Percentiles rank a stretch among this genome's conserved stretches.
phyloP scores from a whole-genome alignment of 2,329 filamentous ascomycete species.

The Nigrospora oryzae region DNA sequence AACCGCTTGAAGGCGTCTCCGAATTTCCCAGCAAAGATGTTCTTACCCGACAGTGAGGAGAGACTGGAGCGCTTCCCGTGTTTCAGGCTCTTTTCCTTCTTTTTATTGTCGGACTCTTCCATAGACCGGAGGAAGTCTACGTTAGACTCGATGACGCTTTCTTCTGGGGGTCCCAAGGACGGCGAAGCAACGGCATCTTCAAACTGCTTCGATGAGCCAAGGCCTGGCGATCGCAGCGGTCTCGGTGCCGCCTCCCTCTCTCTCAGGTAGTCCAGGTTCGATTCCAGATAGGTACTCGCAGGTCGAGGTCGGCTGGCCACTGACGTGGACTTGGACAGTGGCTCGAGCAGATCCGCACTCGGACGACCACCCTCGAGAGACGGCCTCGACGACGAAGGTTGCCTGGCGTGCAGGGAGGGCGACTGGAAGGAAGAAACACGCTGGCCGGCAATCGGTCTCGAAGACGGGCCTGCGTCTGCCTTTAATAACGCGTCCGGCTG shows the following conservation, averaged over 20 bases:
- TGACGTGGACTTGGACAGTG: constrained; percentile 52
- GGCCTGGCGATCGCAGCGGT: constrained; percentile 25
- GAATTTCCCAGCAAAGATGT: constrained; percentile 78
- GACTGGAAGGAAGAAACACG: constrained; percentile 24
- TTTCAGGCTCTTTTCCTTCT: constrained; percentile 44
- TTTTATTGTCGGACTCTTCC: constrained; percentile 55
- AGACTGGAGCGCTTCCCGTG: constrained; percentile 68
- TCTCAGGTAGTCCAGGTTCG: constrained; percentile 73
- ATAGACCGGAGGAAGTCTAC: constrained; percentile 74
- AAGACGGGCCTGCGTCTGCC: constrained; percentile 12
- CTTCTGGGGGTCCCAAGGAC: constrained; percentile 40
- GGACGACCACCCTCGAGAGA: constrained; percentile 67
- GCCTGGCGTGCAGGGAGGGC: constrained; percentile 24
- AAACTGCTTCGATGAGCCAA: constrained; percentile 21
- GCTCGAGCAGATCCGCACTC: constrained; percentile 50
- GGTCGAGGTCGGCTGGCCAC: constrained; percentile 54
- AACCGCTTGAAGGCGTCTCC: constrained; percentile 92
- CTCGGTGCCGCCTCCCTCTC: constrained; percentile 58
- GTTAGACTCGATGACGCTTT: constrained; percentile 65
- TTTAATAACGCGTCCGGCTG: constrained; percentile 16
- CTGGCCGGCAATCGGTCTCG: constrained; percentile 15
- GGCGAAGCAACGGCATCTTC: constrained; percentile 31
- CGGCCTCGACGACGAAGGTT: constrained; percentile 48
- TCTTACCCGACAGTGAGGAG: constrained; percentile 65
- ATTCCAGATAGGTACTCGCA: constrained; percentile 73